Conservation (phyloP, 2,329 filamentous ascomycete genomes). For the Setomelanomma holmii region DNA sequence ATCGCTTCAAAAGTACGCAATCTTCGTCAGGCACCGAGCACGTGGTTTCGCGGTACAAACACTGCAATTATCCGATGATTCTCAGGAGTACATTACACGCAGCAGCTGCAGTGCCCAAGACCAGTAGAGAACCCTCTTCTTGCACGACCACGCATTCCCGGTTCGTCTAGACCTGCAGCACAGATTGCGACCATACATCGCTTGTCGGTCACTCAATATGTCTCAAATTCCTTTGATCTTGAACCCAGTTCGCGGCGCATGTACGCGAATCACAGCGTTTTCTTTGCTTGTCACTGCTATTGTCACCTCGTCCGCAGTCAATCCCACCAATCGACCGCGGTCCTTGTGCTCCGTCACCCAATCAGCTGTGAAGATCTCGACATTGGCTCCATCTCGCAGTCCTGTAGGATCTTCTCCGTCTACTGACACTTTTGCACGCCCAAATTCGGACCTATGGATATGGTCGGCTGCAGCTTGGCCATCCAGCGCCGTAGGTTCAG, state of each 20-base stretch:
- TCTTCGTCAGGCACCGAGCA: conserved; percentile 33
- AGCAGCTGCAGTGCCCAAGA: conserved; percentile 24
- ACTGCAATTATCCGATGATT: conserved; percentile 22
- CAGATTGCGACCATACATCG: conserved; percentile 18
- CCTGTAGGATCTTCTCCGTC: conserved; percentile 61
- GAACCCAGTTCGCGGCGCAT: conserved; percentile 35
- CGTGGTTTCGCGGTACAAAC: conserved; percentile 29
- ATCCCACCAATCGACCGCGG: conserved; percentile 28
- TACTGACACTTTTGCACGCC: conserved; percentile 54
- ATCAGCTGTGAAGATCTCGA: conserved; percentile 49
- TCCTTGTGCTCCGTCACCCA: conserved; percentile 29
- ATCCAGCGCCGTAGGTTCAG: conserved; percentile 54
- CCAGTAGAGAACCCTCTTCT: conserved; percentile 7
- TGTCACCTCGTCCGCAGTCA: conserved; percentile 31
- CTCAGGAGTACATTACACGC: conserved; percentile 22
- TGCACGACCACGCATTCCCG: conserved; percentile 24
- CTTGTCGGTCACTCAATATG: conserved; percentile 4
- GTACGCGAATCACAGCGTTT: conserved; percentile 24
- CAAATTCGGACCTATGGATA: conserved; percentile 57
- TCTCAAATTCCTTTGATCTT: conserved; percentile 27
- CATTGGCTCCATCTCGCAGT: conserved; percentile 59
- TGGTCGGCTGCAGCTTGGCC: conserved; percentile 62
- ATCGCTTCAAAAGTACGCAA: conserved; percentile 9
- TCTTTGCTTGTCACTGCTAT: conserved; percentile 23
- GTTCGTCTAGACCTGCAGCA: conserved; percentile 22